Conservation (phyloP, 805 yeast species). For the Wickerhamomyces subpelliculosus region DNA sequence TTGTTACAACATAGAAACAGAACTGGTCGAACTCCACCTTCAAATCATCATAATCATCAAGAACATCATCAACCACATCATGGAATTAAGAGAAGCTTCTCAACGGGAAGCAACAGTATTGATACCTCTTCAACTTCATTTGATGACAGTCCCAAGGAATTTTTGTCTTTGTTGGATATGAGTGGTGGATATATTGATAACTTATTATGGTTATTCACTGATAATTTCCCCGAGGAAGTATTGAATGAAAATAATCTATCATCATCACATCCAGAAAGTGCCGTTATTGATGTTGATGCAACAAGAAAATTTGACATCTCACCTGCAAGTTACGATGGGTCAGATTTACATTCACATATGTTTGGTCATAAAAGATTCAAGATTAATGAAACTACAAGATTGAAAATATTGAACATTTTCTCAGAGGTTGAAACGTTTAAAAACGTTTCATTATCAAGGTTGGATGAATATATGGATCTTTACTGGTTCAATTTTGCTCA, state of each 20-base stretch:
- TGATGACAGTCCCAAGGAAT: not conserved
- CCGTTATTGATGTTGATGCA: not conserved
- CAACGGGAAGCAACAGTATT: not conserved
- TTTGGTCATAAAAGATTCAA: not conserved
- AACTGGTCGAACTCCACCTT: no score
- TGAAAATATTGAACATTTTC: not conserved
- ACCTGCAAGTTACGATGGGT: not conserved
- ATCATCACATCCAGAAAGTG: slow-evolving; percentile 1
- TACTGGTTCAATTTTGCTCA: not conserved
- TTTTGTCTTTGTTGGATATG: not conserved
- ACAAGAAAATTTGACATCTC: not conserved
- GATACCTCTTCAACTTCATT: not conserved
- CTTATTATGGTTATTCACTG: not conserved
- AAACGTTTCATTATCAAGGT: not conserved
- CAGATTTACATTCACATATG: not conserved
- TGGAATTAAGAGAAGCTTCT: not conserved
- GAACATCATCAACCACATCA: not conserved
- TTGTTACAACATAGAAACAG: no score
- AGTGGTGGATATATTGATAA: slow-evolving; percentile 1
- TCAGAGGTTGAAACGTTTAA: not conserved
- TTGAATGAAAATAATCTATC: not conserved
- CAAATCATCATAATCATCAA: not conserved
- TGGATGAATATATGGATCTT: not conserved
- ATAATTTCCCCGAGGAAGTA: not conserved
- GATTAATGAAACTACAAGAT: not conserved